These are phyloP conservation scores for Tetrahymena malaccensis DNA, from an alignment of 73 alveolate species.

Conservation along the genomic window DNA sequence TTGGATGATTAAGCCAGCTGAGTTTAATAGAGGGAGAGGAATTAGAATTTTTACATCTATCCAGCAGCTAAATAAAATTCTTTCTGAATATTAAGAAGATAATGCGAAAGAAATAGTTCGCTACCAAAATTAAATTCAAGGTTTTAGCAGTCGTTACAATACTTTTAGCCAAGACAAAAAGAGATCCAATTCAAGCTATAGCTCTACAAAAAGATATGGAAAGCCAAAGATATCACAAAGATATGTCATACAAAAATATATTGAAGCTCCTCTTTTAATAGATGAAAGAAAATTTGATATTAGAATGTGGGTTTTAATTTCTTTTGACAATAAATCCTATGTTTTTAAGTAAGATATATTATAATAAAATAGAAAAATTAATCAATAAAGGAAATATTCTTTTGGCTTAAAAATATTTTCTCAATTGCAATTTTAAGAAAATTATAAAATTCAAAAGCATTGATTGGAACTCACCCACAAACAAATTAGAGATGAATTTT, in stretches of 20 bases:
- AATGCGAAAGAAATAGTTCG: neutral
- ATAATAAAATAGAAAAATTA: too few relatives aligned
- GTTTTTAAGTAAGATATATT: conserved; percentile 57
- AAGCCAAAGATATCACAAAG: neutral
- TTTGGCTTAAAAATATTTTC: too few relatives aligned
- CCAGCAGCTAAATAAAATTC: neutral
- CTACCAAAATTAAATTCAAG: neutral
- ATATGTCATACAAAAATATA: conserved; percentile 54
- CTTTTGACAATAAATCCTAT: conserved; percentile 64
- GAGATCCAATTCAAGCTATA: neutral
- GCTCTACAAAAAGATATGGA: neutral
- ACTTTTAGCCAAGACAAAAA: neutral
- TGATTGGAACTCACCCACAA: too few relatives aligned
- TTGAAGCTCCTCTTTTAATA: conserved; percentile 85
- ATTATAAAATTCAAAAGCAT: too few relatives aligned
- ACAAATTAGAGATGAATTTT: too few relatives aligned
- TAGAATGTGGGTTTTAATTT: conserved; percentile 90
- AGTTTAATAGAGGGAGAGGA: conserved; percentile 40
- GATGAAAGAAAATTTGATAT: conserved; percentile 92
- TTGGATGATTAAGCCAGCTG: conserved; percentile 44
- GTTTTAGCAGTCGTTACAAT: neutral
- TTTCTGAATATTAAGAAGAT: neutral
- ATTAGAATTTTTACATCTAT: conserved; percentile 5
- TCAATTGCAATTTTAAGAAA: too few relatives aligned
- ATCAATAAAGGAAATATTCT: too few relatives aligned